Evolutionary conservation across 2,329 filamentous ascomycete genomes (phyloP).

Genomic region (Cadophora malorum): DNA sequence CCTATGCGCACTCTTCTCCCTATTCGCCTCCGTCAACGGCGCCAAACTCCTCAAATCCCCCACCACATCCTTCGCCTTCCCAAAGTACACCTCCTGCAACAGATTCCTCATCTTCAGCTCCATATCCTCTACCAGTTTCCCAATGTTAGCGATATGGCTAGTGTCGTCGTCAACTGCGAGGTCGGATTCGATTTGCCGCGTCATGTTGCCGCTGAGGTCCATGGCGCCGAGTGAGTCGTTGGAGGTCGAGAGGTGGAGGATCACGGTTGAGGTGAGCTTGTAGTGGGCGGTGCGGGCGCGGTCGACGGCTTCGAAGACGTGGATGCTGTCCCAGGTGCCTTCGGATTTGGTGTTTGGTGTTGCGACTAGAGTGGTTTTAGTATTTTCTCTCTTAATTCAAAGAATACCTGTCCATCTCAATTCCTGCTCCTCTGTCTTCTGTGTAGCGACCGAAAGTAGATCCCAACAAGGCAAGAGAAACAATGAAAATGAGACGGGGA

Average conservation of each 20-base stretch:
- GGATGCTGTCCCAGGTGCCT: slow-evolving; percentile 96
- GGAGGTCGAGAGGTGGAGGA: slow-evolving; percentile 80
- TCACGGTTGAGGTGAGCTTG: slow-evolving; percentile 96
- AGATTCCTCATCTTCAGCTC: slow-evolving; percentile 99
- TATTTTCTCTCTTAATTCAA: slow-evolving; percentile 3
- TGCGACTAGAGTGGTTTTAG: slow-evolving; percentile 57
- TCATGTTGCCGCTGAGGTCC: slow-evolving; percentile 97
- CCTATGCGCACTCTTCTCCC: slow-evolving; percentile 82
- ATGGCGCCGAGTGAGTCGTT: slow-evolving; percentile 77
- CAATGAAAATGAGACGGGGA: too few relatives aligned
- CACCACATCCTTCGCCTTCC: slow-evolving; percentile 98
- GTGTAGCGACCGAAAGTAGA: too few relatives aligned
- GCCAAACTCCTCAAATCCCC: slow-evolving; percentile 90
- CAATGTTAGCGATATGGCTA: slow-evolving; percentile 95
- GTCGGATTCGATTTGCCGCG: slow-evolving; percentile 92
- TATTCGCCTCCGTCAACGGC: slow-evolving; percentile 82
- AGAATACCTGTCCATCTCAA: not conserved
- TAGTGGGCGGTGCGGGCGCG: slow-evolving; percentile 92
- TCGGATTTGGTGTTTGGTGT: slow-evolving; percentile 69
- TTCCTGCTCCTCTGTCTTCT: not conserved
- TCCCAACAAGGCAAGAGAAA: too few relatives aligned
- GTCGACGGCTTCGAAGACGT: slow-evolving; percentile 97
- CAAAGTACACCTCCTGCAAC: slow-evolving; percentile 98
- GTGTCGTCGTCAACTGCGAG: slow-evolving; percentile 87
- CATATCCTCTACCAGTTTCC: slow-evolving; percentile 96